Evolutionary conservation across 2,329 filamentous ascomycete genomes (phyloP).

Genomic region (Cryphonectria radicalis): DNA sequence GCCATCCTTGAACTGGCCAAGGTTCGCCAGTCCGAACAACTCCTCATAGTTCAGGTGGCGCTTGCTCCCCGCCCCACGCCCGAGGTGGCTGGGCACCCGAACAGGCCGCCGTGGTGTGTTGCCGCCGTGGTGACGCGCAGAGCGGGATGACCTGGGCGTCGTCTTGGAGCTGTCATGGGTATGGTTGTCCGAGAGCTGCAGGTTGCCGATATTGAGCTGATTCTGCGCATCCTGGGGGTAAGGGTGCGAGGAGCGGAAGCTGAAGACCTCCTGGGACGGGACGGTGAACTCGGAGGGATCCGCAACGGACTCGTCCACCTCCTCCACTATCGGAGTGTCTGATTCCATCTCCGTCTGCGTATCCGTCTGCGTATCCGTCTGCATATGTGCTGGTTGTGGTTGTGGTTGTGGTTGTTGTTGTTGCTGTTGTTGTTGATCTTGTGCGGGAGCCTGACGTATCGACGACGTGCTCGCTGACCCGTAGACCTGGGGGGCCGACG

Average conservation of each 20-base stretch:
- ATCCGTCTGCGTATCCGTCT: conserved; percentile 33
- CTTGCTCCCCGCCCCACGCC: conserved; percentile 28
- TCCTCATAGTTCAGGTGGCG: conserved; percentile 36
- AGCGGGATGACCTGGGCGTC: conserved; percentile 35
- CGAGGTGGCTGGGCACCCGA: conserved; percentile 31
- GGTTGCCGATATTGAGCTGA: conserved; percentile 64
- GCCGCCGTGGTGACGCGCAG: not conserved
- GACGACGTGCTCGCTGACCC: conserved; percentile 51
- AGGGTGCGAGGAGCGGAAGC: conserved; percentile 67
- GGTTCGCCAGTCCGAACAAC: conserved; percentile 23
- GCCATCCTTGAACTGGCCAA: conserved; percentile 2
- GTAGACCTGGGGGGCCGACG: conserved; percentile 52
- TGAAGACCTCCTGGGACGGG: conserved; percentile 66
- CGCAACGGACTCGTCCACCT: conserved; percentile 26
- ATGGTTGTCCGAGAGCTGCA: conserved; percentile 59
- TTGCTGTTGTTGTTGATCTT: not conserved
- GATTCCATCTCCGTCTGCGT: conserved; percentile 45
- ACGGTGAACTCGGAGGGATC: conserved; percentile 48
- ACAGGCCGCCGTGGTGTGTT: not conserved
- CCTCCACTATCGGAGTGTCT: conserved; percentile 31
- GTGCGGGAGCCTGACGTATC: conserved; percentile 26
- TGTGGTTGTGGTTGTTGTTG: conserved; percentile 11
- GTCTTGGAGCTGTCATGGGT: conserved; percentile 43
- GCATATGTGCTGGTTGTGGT: conserved; percentile 33
- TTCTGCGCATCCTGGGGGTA: conserved; percentile 56